A percentile compares a stretch with the other conserved stretches of the same genome.
Conservation (phyloP, 1,139 yeast genomes). For the Kodamaea anthophila region DNA sequence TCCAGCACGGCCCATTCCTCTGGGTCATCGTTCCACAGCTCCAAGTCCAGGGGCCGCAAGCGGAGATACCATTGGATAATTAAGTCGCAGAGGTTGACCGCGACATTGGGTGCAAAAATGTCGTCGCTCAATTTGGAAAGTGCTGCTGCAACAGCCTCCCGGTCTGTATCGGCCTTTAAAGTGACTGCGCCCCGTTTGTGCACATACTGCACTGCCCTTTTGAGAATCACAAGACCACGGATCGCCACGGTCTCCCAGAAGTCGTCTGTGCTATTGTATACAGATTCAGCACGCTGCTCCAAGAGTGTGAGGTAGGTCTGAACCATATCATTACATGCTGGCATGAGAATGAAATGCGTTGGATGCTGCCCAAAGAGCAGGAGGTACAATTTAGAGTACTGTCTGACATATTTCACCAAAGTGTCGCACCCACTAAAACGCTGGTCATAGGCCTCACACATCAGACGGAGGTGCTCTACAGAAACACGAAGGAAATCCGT, state of each 20-base stretch:
- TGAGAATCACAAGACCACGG: slow-evolving; percentile 62
- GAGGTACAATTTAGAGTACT: slow-evolving; percentile 70
- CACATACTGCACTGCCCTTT: slow-evolving; percentile 55
- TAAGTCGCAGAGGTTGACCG: slow-evolving; percentile 56
- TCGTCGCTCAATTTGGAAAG: slow-evolving; percentile 44
- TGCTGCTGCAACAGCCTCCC: slow-evolving; percentile 55
- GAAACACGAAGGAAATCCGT: slow-evolving; percentile 52
- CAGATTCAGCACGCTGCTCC: slow-evolving; percentile 54
- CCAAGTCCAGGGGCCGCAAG: slow-evolving; percentile 68
- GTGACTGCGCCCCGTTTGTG: slow-evolving; percentile 64
- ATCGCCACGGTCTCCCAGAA: slow-evolving; percentile 77
- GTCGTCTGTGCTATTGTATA: slow-evolving; percentile 48
- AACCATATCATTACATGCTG: slow-evolving; percentile 56
- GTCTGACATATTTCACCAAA: slow-evolving; percentile 64
- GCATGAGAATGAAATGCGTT: slow-evolving; percentile 64
- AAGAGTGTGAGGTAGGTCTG: slow-evolving; percentile 53
- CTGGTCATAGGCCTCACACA: slow-evolving; percentile 49
- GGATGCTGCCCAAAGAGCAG: slow-evolving; percentile 55
- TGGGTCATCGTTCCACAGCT: slow-evolving; percentile 77
- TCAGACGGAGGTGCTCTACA: slow-evolving; percentile 53
- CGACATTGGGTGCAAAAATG: slow-evolving; percentile 52
- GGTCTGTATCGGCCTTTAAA: slow-evolving; percentile 56
- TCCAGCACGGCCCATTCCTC: slow-evolving; percentile 92
- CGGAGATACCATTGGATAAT: slow-evolving; percentile 69
- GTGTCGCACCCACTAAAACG: slow-evolving; percentile 43